A percentile compares a stretch with the other conserved stretches of the same genome.
Conservation (phyloP, 225 moss, liverwort and hornwort genomes). For the Asterella californica region DNA sequence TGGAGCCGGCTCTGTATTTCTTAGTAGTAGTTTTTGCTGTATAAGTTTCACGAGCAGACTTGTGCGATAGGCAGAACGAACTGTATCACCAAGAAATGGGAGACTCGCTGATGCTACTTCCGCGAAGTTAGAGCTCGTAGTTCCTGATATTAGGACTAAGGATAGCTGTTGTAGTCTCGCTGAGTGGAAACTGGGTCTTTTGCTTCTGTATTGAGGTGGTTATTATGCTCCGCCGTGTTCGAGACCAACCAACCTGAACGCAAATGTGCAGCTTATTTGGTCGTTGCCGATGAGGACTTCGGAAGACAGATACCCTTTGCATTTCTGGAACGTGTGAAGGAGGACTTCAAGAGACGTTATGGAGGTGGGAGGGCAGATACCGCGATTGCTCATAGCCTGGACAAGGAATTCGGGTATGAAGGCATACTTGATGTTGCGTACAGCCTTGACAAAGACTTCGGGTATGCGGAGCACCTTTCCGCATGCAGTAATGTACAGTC, state of each 20-base stretch:
- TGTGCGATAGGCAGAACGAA: too few relatives aligned
- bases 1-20: too few relatives aligned
- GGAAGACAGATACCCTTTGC: constrained; percentile 53
- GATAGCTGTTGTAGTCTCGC: neutral
- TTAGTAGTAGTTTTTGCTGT: too few relatives aligned
- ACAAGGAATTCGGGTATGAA: constrained; percentile 49
- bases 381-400: constrained; percentile 51
- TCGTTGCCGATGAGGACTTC: constrained; percentile 51
- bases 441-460: constrained; percentile 12
- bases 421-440: constrained; percentile 8
- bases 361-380: constrained; percentile 53
- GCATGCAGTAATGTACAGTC: neutral
- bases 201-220: neutral
- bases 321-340: constrained; percentile 53
- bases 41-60: too few relatives aligned
- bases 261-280: constrained; percentile 48
- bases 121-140: neutral
- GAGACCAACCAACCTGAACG: constrained; percentile 10
- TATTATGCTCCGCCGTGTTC: neutral
- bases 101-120: neutral
- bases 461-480: constrained; percentile 3
- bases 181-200: neutral
- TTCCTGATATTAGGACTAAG: neutral
- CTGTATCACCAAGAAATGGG: too few relatives aligned
- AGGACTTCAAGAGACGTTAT: constrained; percentile 50